A percentile compares a stretch with the other conserved stretches of the same genome.
Conservation (phyloP, 2,329 filamentous ascomycete genomes). For the Golovinomyces cichoracearum region DNA sequence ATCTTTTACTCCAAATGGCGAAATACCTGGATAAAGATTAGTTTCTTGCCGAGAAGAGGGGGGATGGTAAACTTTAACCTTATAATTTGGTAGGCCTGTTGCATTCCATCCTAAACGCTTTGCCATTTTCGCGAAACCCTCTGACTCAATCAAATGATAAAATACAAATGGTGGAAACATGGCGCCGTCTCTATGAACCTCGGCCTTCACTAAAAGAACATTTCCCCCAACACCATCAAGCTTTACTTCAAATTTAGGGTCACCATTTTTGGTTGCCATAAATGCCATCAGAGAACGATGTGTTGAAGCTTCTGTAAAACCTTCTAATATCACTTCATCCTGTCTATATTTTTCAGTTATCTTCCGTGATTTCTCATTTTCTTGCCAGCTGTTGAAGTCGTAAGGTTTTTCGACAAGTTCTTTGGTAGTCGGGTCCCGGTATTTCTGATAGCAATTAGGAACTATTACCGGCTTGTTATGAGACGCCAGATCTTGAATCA, state of each 20-base stretch:
- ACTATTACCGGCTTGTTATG: slow-evolving; percentile 82
- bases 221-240: slow-evolving; percentile 89
- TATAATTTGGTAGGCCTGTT: slow-evolving; percentile 86
- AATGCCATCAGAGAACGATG: slow-evolving; percentile 81
- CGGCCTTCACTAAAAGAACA: slow-evolving; percentile 76
- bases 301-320: slow-evolving; percentile 78
- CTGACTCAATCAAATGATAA: slow-evolving; percentile 91
- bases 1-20: too few relatives aligned
- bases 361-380: slow-evolving; percentile 53
- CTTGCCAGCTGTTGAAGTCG: slow-evolving; percentile 95
- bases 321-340: slow-evolving; percentile 81
- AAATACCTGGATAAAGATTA: too few relatives aligned
- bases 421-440: slow-evolving; percentile 40
- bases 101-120: slow-evolving; percentile 62
- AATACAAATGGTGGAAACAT: slow-evolving; percentile 97
- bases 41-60: too few relatives aligned
- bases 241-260: slow-evolving; percentile 36
- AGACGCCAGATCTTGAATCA: slow-evolving; percentile 75
- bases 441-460: slow-evolving; percentile 87
- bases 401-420: slow-evolving; percentile 57
- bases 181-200: slow-evolving; percentile 86
- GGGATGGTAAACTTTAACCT: slow-evolving; percentile 40
- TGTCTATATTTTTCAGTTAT: slow-evolving; percentile 58
- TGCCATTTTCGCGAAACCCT: slow-evolving; percentile 96
- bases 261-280: slow-evolving; percentile 33